Percentiles rank a stretch among this genome's conserved stretches.
Conservation (phyloP, 2,329 filamentous ascomycete species). For the Microcyclosporella mali region DNA sequence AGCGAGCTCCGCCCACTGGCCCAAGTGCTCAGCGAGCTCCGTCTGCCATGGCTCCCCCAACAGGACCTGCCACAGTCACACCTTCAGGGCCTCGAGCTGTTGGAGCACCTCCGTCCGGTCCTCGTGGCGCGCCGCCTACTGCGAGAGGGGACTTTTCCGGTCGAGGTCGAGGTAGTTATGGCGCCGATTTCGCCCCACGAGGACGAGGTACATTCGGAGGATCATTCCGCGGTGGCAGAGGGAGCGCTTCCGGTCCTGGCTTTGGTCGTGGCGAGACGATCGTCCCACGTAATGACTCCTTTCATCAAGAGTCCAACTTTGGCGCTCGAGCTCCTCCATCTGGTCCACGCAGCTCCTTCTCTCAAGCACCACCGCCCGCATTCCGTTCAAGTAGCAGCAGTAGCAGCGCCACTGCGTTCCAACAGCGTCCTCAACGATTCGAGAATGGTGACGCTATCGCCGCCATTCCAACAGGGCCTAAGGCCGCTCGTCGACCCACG, state of each 20-base stretch:
- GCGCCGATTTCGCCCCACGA: slow-evolving; percentile 24
- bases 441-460: slow-evolving; percentile 25
- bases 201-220: slow-evolving; percentile 29
- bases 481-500: slow-evolving; percentile 21
- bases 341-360: slow-evolving; percentile 29
- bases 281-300: slow-evolving; percentile 19
- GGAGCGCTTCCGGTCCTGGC: slow-evolving; percentile 15
- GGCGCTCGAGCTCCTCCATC: slow-evolving; percentile 24
- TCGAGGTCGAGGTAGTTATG: slow-evolving; percentile 37
- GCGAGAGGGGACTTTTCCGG: slow-evolving; percentile 32
- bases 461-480: slow-evolving; percentile 23
- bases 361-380: slow-evolving; percentile 15
- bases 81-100: slow-evolving; percentile 30
- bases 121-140: slow-evolving; percentile 28
- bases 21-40: slow-evolving; percentile 19
- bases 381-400: slow-evolving; percentile 37
- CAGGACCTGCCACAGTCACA: slow-evolving; percentile 27
- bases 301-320: slow-evolving; percentile 6
- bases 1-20: slow-evolving; percentile 26
- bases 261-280: slow-evolving; percentile 31
- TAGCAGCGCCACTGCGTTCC: slow-evolving; percentile 39
- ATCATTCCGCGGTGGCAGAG: slow-evolving; percentile 28
- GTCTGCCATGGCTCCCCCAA: slow-evolving; percentile 24
- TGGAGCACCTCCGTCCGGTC: slow-evolving; percentile 25
- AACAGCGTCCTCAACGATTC: slow-evolving; percentile 44